Percentiles rank a stretch among this genome's conserved stretches.
phyloP scores from a whole-genome alignment of 2,329 filamentous ascomycete species.

The Karstenula rhodostoma region DNA sequence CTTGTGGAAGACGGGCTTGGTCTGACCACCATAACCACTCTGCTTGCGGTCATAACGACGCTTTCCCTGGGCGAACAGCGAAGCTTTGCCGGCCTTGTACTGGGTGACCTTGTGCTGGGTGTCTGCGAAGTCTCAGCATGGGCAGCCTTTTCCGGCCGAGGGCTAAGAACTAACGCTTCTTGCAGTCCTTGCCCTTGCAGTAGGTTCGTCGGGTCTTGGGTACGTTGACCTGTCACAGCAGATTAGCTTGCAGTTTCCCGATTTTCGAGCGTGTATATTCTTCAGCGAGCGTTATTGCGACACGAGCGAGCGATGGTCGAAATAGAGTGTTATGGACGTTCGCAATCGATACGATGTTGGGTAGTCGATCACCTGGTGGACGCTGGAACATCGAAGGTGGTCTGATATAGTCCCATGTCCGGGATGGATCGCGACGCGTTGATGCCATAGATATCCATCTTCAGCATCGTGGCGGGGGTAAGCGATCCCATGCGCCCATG shows the following conservation, averaged over 20 bases:
- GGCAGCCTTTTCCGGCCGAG: slow-evolving; percentile 4
- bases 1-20: slow-evolving; percentile 99
- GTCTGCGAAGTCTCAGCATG: slow-evolving; percentile 47
- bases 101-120: slow-evolving; percentile 92
- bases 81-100: slow-evolving; percentile 98
- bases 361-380: neutral
- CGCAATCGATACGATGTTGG: neutral
- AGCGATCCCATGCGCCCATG: neutral
- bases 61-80: slow-evolving; percentile 98
- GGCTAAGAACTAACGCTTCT: slow-evolving; percentile 55
- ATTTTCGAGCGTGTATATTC: slow-evolving; percentile 1
- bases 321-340: neutral
- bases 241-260: slow-evolving; percentile 28
- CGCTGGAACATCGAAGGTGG: neutral
- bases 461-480: neutral
- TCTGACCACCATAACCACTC: slow-evolving; percentile 99
- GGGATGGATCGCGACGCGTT: neutral
- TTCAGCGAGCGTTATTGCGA: slow-evolving; percentile 19
- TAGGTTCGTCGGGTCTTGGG: slow-evolving; percentile 97
- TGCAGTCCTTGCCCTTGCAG: slow-evolving; percentile 96
- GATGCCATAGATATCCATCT: neutral
- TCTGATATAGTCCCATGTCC: too few species aligned
- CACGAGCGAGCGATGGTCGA: slow-evolving; percentile 25
- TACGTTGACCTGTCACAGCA: slow-evolving; percentile 81
- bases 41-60: slow-evolving; percentile 92